These are phyloP conservation scores for Aspergillus pseudoviridinutans DNA, from an alignment of 2,329 filamentous ascomycete genomes.

Conservation along the genomic window DNA sequence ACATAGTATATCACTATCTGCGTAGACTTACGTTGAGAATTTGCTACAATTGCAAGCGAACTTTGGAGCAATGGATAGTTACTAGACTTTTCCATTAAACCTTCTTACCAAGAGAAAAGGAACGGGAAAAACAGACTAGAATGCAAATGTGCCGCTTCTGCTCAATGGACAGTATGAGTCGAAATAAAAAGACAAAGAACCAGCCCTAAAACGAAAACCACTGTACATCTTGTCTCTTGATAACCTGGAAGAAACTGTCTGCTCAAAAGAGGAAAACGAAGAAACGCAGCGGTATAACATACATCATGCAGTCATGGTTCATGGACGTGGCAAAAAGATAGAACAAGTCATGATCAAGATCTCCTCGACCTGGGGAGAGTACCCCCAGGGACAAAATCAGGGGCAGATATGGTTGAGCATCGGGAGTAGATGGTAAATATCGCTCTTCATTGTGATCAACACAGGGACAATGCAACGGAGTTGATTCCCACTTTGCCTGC, in stretches of 20 bases:
- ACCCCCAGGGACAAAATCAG: neutral
- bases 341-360: conserved; percentile 16
- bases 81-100: neutral
- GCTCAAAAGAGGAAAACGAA: conserved; percentile 12
- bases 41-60: neutral
- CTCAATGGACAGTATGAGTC: conserved; percentile 4
- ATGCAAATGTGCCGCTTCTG: neutral
- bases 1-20: neutral
- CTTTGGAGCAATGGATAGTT: neutral
- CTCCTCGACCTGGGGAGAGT: conserved; percentile 3
- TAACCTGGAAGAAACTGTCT: conserved; percentile 7
- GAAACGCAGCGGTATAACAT: conserved; percentile 27
- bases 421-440: neutral
- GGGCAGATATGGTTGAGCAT: conserved; percentile 5
- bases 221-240: conserved; percentile 18
- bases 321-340: conserved; percentile 21
- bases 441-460: neutral
- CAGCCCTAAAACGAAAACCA: conserved; percentile 17
- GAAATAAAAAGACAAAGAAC: conserved; percentile 9
- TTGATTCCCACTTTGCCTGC: neutral
- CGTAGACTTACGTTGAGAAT: neutral
- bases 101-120: neutral
- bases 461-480: neutral
- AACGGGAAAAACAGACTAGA: neutral
- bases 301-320: conserved; percentile 36